Evolutionary conservation across 2,329 filamentous ascomycete genomes (phyloP).

Genomic region (Chaetomiaceae sp.): DNA sequence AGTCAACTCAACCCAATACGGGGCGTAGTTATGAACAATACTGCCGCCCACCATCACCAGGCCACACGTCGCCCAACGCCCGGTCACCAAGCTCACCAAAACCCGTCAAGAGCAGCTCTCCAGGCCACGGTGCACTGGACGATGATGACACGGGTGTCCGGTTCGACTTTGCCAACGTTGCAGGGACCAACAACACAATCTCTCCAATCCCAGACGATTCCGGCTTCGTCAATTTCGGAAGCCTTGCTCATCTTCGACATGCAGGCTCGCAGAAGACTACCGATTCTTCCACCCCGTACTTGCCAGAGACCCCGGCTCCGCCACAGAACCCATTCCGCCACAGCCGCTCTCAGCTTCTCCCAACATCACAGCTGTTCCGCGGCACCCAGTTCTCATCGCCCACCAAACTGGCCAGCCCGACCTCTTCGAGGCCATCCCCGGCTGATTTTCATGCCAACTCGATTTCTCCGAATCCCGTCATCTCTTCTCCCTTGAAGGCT

Average conservation of each 20-base stretch:
- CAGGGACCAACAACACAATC: constrained; percentile 37
- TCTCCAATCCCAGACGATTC: constrained; percentile 30
- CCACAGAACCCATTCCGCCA: constrained; percentile 46
- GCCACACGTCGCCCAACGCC: constrained; percentile 19
- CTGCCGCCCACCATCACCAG: constrained; percentile 22
- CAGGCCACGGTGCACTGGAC: constrained; percentile 35
- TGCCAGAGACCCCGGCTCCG: constrained; percentile 47
- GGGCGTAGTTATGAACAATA: constrained; percentile 52
- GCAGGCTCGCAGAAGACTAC: constrained; percentile 10
- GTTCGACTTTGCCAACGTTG: constrained; percentile 38
- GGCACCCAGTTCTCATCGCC: constrained; percentile 53
- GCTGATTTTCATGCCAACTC: constrained; percentile 40
- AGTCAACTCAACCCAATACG: constrained; percentile 54
- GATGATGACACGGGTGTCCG: constrained; percentile 49
- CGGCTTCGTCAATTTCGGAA: constrained; percentile 26
- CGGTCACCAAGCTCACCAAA: constrained; percentile 29
- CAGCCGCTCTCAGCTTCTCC: constrained; percentile 34
- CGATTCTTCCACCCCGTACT: constrained; percentile 13
- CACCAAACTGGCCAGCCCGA: constrained; percentile 47
- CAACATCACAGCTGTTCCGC: constrained; percentile 50
- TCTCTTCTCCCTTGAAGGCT: constrained; percentile 48
- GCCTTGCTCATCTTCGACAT: constrained; percentile 6
- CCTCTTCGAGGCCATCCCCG: constrained; percentile 55
- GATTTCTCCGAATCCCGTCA: constrained; percentile 42
- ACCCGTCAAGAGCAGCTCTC: constrained; percentile 12